These are phyloP conservation scores for Tilletiaria anomala DNA, from an alignment of 1,284 basidiomycete genomes.

Conservation along the genomic window DNA sequence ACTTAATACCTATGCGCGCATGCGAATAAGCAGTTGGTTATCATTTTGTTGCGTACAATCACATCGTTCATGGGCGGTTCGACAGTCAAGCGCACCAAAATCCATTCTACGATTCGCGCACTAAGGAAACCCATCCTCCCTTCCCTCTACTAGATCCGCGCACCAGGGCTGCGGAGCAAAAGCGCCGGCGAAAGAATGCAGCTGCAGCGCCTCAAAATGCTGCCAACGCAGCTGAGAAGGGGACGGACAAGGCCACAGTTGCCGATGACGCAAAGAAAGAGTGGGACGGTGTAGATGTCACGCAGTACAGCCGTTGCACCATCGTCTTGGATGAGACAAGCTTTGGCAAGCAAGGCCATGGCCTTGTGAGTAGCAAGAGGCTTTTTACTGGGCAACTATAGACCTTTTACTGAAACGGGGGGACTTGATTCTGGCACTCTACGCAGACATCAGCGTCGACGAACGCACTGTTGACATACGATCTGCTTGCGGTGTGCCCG, in stretches of 20 bases:
- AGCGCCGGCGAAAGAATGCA: neutral
- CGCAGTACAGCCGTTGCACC: constrained; percentile 33
- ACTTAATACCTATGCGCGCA: too few species aligned
- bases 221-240: too few species aligned
- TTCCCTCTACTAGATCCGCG: constrained; percentile 29
- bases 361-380: too few species aligned
- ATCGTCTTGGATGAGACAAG: constrained; percentile 29
- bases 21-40: constrained; percentile 27
- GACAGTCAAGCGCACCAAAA: constrained; percentile 15
- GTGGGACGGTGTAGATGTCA: constrained; percentile 5
- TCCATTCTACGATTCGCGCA: constrained; percentile 7
- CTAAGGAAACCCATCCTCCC: constrained; percentile 10
- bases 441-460: constrained; percentile 19
- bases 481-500: constrained; percentile 59
- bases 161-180: neutral
- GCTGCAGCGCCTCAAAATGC: neutral
- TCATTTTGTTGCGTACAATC: constrained; percentile 24
- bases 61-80: constrained; percentile 17
- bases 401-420: too few species aligned
- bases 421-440: too few species aligned
- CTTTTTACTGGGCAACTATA: too few species aligned
- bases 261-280: too few species aligned
- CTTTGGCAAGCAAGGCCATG: constrained; percentile 23
- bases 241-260: too few species aligned
- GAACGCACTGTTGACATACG: constrained; percentile 47